These are phyloP conservation scores for Selaginella tamariscina DNA, from an alignment of 75 land plant genomes.

Conservation along the genomic window DNA sequence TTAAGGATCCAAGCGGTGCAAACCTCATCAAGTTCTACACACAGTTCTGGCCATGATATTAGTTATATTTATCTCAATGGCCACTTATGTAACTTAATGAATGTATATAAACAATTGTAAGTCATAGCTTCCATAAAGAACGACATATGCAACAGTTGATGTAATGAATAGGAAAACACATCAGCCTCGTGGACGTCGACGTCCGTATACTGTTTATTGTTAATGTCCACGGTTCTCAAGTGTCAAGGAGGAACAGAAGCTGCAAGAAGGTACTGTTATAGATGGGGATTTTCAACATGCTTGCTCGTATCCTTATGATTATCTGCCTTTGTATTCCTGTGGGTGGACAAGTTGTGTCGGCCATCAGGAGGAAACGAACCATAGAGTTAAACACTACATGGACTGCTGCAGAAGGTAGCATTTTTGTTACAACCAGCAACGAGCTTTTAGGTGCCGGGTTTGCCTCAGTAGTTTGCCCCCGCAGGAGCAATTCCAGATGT, in stretches of 20 bases:
- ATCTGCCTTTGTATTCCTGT: too few species aligned
- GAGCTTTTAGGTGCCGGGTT: background rate
- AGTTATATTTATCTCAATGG: background rate
- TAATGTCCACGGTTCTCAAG: background rate
- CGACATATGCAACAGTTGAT: background rate
- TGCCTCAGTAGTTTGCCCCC: background rate
- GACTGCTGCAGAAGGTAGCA: background rate
- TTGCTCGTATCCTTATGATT: background rate
- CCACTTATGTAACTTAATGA: background rate
- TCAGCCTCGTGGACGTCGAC: too few species aligned
- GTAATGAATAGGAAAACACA: background rate
- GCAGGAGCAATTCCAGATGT: background rate
- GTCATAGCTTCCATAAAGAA: background rate
- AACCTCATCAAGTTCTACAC: slow-evolving; percentile 27
- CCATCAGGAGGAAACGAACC: background rate
- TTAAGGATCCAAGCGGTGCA: slow-evolving; percentile 88
- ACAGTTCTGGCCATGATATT: slow-evolving; percentile 5
- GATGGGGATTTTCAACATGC: background rate
- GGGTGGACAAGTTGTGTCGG: too few species aligned
- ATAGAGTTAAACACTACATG: background rate
- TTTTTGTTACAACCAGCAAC: background rate
- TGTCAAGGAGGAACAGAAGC: background rate
- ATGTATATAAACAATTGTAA: background rate
- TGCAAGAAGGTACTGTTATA: background rate
- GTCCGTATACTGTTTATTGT: too few species aligned